A percentile compares a stretch with the other conserved stretches of the same genome.
These are phyloP conservation scores for Pulveroboletus sp. DNA, from an alignment of 768 basidiomycete species.

Conservation along the genomic window DNA sequence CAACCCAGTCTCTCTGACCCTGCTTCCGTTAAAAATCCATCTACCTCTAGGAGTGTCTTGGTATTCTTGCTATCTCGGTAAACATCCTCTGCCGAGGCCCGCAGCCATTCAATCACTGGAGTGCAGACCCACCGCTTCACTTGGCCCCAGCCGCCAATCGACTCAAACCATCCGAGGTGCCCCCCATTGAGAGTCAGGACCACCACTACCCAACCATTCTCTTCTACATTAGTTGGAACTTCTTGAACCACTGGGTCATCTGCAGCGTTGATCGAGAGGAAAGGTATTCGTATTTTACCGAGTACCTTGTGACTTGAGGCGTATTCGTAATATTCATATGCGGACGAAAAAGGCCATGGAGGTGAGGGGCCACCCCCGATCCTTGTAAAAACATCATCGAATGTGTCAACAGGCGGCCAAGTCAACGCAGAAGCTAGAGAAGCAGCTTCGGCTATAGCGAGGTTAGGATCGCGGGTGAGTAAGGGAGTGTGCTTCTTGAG, in stretches of 20 bases:
- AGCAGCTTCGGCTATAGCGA: conserved; percentile 47
- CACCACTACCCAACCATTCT: conserved; percentile 54
- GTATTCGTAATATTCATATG: conserved; percentile 46
- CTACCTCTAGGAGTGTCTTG: conserved; percentile 41
- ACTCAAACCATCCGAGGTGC: conserved; percentile 82
- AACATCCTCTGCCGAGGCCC: conserved; percentile 51
- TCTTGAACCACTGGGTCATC: conserved; percentile 75
- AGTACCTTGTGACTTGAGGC: conserved; percentile 61
- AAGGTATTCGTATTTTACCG: conserved; percentile 61
- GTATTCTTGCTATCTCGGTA: conserved; percentile 33
- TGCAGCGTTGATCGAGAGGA: conserved; percentile 67
- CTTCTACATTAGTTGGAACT: conserved; percentile 54
- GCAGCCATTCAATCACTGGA: conserved; percentile 72
- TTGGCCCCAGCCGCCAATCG: conserved; percentile 33
- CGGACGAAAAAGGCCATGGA: conserved; percentile 45
- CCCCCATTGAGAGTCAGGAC: conserved; percentile 63
- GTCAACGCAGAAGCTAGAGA: conserved; percentile 44
- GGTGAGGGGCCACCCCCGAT: conserved; percentile 66
- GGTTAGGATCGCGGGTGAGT: conserved; percentile 49
- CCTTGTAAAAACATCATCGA: conserved; percentile 63
- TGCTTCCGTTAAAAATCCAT: conserved; percentile 60
- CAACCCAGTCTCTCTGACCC: conserved; percentile 55
- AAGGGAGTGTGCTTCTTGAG: conserved; percentile 47
- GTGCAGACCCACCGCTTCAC: conserved; percentile 59
- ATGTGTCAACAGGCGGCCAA: conserved; percentile 50